Evolutionary conservation across 495 filamentous ascomycete genomes (phyloP), one percentile per base, ranked within the genome.

Genomic region (Letharia columbiana): DNA sequence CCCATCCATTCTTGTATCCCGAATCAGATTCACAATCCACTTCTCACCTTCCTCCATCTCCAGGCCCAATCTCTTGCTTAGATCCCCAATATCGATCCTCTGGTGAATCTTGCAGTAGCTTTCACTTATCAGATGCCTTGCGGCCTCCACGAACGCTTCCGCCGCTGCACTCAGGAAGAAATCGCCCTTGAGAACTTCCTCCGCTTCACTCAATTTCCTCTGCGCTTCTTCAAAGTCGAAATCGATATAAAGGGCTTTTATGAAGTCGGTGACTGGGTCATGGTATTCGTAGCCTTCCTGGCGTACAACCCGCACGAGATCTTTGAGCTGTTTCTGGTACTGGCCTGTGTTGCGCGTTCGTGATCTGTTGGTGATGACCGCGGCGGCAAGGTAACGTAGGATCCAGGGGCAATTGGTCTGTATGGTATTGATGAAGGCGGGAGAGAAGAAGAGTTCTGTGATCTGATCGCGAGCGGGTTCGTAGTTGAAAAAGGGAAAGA

Each of bases 41-140:
- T 97, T 98, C 86, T 98, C 94, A 69, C 95, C 94, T 71, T 96
- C 94, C 72, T 96, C 91, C 72, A 91, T 85, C 72, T 86, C 90
- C 67, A 98, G 80, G 66, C 94, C 94, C 61, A 98, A 82, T 68
- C 92, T 86, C 66, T 87, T 87, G 67, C 91, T 96, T 23, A 98
- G 83, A 72, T 98, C 95, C 77, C 86, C 61, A 76, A 98, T 96
- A 75, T 97, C 92, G 68, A 98, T 98, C 66, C 94, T 85, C 68
- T 96, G 91, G 78, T 97, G 94, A 74, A 98, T 98, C 85, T 98
- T 98, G 89, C 95, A 98, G 83, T 98, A 98, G 75, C 84, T 89
- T 81, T 98, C 94, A 12, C 92, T 98, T 76, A 98, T 97, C 62
- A 98, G 79, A 80, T 98, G 94, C 70, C 94, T 82, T 49, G 94